These are phyloP conservation scores for Pseudocercospora cruenta DNA, from an alignment of 2,329 filamentous ascomycete genomes.

Conservation along the genomic window DNA sequence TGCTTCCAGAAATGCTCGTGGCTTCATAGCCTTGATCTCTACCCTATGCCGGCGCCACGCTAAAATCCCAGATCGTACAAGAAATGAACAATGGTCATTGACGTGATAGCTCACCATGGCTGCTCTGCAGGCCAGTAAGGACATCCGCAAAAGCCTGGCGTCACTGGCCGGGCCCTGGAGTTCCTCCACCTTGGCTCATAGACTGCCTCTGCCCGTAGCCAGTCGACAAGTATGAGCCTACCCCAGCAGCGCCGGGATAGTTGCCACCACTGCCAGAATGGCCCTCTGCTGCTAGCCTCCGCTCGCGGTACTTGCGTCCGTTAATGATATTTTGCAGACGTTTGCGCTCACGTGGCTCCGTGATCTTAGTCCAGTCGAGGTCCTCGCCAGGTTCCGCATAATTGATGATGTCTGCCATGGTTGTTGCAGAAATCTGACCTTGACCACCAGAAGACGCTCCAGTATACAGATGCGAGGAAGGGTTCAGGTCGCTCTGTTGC, in stretches of 20 bases:
- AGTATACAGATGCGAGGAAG: conserved; percentile 40
- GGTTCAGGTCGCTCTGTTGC: conserved; percentile 30
- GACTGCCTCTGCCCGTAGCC: conserved; percentile 30
- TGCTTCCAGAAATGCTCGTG: conserved; percentile 6
- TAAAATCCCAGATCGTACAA: conserved; percentile 7
- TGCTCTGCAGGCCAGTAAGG: not conserved
- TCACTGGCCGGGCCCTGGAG: not conserved
- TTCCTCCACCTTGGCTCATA: not conserved
- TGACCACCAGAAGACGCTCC: conserved; percentile 38
- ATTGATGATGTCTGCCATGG: conserved; percentile 41
- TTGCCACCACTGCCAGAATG: conserved; percentile 40
- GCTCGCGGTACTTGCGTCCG: conserved; percentile 44
- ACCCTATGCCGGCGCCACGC: conserved; percentile 2
- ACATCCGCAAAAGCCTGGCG: conserved; percentile 4
- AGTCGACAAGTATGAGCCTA: conserved; percentile 35
- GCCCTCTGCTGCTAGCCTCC: conserved; percentile 41
- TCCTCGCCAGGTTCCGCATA: conserved; percentile 46
- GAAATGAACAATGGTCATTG: not conserved
- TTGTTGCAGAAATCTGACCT: conserved; percentile 39
- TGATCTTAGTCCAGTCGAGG: conserved; percentile 44
- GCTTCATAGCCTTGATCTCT: not conserved
- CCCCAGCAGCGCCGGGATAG: conserved; percentile 39
- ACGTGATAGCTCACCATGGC: not conserved
- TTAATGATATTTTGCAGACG: conserved; percentile 46
- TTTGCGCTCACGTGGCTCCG: conserved; percentile 43